A percentile compares a stretch with the other conserved stretches of the same genome.
Evolutionary conservation across 2,329 filamentous ascomycete species (phyloP).

Genomic region (Monilinia aucupariae): DNA sequence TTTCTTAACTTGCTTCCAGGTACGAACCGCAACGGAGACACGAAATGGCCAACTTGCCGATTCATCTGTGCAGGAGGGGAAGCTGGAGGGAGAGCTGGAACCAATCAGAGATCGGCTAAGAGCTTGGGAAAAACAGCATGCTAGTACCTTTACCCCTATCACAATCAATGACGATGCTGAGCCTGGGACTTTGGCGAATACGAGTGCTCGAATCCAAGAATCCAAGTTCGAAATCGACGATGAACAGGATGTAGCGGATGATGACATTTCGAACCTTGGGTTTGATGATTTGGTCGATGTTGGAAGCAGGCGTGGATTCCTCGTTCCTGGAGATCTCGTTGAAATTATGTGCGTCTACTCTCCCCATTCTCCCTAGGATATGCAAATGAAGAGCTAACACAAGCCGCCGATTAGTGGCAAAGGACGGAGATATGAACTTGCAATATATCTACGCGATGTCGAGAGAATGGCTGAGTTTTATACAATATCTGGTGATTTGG

Average conservation of each 20-base stretch:
- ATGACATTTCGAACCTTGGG: constrained; percentile 35
- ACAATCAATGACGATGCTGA: constrained; percentile 3
- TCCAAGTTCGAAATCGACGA: constrained; percentile 18
- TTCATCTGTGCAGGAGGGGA: no score
- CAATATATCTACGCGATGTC: constrained; percentile 44
- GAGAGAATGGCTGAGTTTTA: constrained; percentile 42
- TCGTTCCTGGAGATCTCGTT: constrained; percentile 35
- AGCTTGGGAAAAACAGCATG: constrained; percentile 17
- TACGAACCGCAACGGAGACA: not conserved
- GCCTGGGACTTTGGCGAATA: constrained; percentile 19
- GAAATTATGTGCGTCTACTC: constrained; percentile 29
- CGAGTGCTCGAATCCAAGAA: constrained; percentile 8
- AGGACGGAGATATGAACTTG: constrained; percentile 37
- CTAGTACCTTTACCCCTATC: not conserved
- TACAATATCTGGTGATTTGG: constrained; percentile 46
- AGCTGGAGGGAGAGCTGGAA: not conserved
- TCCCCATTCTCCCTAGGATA: not conserved
- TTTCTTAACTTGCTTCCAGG: not conserved
- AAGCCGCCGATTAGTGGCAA: constrained; percentile 6
- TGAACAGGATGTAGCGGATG: constrained; percentile 24
- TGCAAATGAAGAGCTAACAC: not conserved
- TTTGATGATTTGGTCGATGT: constrained; percentile 46
- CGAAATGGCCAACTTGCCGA: not conserved
- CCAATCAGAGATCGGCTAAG: constrained; percentile 34
- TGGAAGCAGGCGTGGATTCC: constrained; percentile 30